Conservation (phyloP, 116 monocot genomes). For the Zostera marina region DNA sequence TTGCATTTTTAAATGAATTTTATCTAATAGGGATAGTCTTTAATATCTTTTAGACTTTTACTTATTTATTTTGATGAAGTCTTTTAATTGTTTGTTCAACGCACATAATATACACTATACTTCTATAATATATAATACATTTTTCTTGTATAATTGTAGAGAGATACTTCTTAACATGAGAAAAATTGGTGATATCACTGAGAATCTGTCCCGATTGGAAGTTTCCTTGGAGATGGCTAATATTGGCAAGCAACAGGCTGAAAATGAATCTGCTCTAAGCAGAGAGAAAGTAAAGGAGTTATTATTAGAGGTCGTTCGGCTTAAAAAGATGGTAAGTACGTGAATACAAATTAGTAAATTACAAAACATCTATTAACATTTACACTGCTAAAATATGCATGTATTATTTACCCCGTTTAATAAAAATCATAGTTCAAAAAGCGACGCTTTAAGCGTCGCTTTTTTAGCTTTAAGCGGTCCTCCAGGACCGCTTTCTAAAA, state of each 20-base stretch:
- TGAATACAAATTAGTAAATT: neutral
- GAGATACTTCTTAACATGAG: slow-evolving; percentile 55
- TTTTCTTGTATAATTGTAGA: slow-evolving; percentile 16
- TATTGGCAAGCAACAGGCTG: slow-evolving; percentile 34
- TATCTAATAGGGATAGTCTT: too few species aligned
- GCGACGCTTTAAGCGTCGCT: too few species aligned
- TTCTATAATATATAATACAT: neutral
- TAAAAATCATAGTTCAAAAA: too few species aligned
- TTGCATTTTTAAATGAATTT: too few species aligned
- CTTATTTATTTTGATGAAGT: neutral
- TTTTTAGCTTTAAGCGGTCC: too few species aligned
- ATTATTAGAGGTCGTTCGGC: slow-evolving; percentile 40
- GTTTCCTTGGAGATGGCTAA: slow-evolving; percentile 46
- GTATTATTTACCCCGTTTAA: neutral
- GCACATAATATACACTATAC: neutral
- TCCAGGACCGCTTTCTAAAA: too few species aligned
- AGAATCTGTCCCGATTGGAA: slow-evolving; percentile 49
- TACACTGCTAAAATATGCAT: neutral
- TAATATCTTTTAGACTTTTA: too few species aligned
- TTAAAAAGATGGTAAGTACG: slow-evolving; percentile 52
- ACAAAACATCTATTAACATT: neutral
- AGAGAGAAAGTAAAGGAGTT: slow-evolving; percentile 40
- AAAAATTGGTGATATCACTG: slow-evolving; percentile 57
- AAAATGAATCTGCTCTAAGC: slow-evolving; percentile 41
- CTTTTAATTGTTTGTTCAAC: too few species aligned